phyloP scores from a whole-genome alignment of 2,329 filamentous ascomycete genomes.

The Penicillium sp. region DNA sequence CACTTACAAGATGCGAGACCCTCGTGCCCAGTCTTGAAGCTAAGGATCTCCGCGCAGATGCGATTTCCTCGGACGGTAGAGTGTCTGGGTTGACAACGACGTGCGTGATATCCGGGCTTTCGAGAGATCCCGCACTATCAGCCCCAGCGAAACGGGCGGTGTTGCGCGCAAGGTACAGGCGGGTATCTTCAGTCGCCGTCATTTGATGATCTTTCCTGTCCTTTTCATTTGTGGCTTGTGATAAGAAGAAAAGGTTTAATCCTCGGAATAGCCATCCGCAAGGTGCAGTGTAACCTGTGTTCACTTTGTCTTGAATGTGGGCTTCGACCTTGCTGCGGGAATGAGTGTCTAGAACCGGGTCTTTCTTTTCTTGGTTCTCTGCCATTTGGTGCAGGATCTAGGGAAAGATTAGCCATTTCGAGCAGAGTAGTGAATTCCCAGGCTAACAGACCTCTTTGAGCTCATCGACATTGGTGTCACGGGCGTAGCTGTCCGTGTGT shows the following conservation, averaged over 20 bases:
- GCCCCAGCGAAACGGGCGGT: constrained; percentile 67
- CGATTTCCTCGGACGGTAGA: constrained; percentile 40
- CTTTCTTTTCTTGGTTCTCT: constrained; percentile 10
- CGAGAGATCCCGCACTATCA: constrained; percentile 46
- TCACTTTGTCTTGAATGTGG: constrained; percentile 46
- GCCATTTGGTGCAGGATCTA: constrained; percentile 43
- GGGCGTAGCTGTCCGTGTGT: constrained; percentile 75
- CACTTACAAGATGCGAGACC: constrained; percentile 63
- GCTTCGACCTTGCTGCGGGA: constrained; percentile 54
- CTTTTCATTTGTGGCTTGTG: constrained; percentile 3
- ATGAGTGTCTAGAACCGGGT: constrained; percentile 41
- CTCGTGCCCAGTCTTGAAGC: constrained; percentile 31
- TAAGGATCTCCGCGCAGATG: constrained; percentile 28
- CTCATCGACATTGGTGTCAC: constrained; percentile 61
- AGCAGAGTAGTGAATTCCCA: too few relatives aligned
- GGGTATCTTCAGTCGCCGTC: constrained; percentile 4
- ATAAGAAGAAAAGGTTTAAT: constrained; percentile 42
- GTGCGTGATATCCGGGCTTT: constrained; percentile 61
- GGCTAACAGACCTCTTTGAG: constrained; percentile 43
- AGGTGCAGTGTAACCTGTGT: constrained; percentile 29
- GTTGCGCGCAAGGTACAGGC: constrained; percentile 48
- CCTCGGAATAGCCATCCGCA: constrained; percentile 48
- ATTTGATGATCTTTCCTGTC: not conserved
- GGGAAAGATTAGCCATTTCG: too few relatives aligned
- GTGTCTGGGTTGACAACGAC: constrained; percentile 55